These are phyloP conservation scores for Scytalidium sp. DNA, from an alignment of 2,329 filamentous ascomycete species.

Conservation along the genomic window DNA sequence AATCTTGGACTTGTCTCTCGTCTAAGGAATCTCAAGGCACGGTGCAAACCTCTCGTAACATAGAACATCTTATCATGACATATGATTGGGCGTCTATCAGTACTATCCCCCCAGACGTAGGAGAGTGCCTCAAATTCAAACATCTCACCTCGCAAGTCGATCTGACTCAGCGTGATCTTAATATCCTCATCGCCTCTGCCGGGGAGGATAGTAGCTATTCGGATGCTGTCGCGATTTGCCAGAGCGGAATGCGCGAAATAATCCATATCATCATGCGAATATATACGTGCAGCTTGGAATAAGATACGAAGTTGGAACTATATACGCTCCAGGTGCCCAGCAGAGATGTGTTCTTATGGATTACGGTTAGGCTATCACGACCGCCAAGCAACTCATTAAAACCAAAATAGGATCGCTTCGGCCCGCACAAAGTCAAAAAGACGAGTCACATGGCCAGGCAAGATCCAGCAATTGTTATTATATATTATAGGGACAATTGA, in stretches of 20 bases:
- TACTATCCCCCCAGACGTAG: constrained; percentile 9
- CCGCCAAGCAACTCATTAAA: no score
- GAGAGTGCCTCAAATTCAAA: constrained; percentile 4
- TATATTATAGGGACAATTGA: no score
- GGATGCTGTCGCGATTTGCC: not conserved
- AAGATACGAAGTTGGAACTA: no score
- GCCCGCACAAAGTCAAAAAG: no score
- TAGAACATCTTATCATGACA: not conserved
- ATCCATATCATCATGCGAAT: no score
- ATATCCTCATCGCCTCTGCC: not conserved
- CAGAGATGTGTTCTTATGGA: no score
- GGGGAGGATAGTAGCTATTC: not conserved
- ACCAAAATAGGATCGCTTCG: no score
- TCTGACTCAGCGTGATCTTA: not conserved
- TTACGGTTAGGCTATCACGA: no score
- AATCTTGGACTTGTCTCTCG: not conserved
- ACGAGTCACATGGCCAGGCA: no score
- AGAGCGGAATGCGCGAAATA: not conserved
- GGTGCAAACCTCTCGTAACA: not conserved
- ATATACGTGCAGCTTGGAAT: no score
- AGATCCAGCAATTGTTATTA: no score
- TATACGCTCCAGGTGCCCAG: no score
- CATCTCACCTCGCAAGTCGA: not conserved
- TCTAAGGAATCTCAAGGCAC: not conserved
- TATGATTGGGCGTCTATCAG: not conserved